phyloP scores from a whole-genome alignment of 345 rosid species.

The Salix udensis region DNA sequence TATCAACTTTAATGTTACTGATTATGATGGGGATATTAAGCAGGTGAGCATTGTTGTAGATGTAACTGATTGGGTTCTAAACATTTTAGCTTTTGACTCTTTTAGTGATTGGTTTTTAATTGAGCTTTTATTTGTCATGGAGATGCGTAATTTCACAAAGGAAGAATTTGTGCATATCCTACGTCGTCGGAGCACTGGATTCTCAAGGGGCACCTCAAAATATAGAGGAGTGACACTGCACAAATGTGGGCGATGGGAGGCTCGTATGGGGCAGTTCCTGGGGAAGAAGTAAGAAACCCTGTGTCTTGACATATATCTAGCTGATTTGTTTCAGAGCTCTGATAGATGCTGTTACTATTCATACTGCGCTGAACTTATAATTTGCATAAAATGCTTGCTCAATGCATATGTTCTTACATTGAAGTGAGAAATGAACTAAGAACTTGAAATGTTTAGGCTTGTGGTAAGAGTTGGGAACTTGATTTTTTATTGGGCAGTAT shows the following conservation, averaged over 20 bases:
- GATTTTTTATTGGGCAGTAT: constrained; percentile 26
- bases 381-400: neutral
- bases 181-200: constrained; percentile 74
- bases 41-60: constrained; percentile 36
- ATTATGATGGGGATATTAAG: constrained; percentile 64
- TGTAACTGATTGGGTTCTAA: neutral
- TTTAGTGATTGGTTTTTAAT: neutral
- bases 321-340: neutral
- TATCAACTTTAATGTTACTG: constrained; percentile 59
- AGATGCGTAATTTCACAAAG: constrained; percentile 60
- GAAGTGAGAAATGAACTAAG: neutral
- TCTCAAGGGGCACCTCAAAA: constrained; percentile 66
- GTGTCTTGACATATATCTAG: neutral
- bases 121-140: constrained; percentile 1
- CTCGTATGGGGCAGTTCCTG: constrained; percentile 75
- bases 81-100: neutral
- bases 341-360: neutral
- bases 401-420: neutral
- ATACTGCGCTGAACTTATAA: neutral
- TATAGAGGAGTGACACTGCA: constrained; percentile 73
- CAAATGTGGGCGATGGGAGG: constrained; percentile 79
- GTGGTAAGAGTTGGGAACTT: constrained; percentile 10
- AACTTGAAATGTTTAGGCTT: constrained; percentile 14
- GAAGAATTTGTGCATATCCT: constrained; percentile 73
- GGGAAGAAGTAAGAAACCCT: constrained; percentile 60